Conservation (phyloP, 352 stramenopile genomes). For the Halophytophthora batemanensis region DNA sequence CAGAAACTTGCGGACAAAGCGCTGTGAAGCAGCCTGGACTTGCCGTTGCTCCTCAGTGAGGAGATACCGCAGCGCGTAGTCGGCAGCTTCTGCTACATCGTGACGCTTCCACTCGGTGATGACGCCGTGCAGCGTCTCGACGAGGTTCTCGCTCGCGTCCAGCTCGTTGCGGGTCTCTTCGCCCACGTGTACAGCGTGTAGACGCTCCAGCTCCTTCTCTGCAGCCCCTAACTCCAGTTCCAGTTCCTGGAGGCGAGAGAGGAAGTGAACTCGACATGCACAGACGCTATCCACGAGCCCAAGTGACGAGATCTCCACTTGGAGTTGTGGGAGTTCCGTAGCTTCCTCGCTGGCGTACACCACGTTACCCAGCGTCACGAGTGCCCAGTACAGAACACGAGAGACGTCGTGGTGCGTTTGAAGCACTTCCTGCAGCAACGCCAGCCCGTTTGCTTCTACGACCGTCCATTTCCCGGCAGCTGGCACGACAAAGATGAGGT, state of each 20-base stretch:
- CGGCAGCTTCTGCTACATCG: slow-evolving; percentile 48
- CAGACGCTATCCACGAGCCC: slow-evolving; percentile 44
- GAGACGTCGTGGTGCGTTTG: slow-evolving; percentile 30
- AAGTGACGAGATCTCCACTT: slow-evolving; percentile 22
- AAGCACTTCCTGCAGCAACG: slow-evolving; percentile 37
- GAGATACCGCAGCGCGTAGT: slow-evolving; percentile 65
- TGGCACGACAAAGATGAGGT: slow-evolving; percentile 3
- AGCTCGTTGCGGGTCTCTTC: slow-evolving; percentile 73
- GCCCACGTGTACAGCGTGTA: slow-evolving; percentile 49
- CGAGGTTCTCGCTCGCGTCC: slow-evolving; percentile 42
- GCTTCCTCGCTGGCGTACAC: slow-evolving; percentile 32
- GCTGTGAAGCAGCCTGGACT: slow-evolving; percentile 46
- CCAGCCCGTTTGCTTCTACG: slow-evolving; percentile 30
- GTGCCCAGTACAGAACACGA: slow-evolving; percentile 53
- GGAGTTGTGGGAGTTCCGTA: slow-evolving; percentile 10
- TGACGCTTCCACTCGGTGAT: slow-evolving; percentile 37
- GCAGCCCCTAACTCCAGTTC: slow-evolving; percentile 36
- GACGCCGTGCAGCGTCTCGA: slow-evolving; percentile 33
- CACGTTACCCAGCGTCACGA: slow-evolving; percentile 53
- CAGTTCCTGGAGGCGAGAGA: slow-evolving; percentile 42
- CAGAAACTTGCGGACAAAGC: slow-evolving; percentile 44
- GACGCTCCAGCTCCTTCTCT: slow-evolving; percentile 25
- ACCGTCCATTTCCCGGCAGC: slow-evolving; percentile 39
- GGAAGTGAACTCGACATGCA: slow-evolving; percentile 37
- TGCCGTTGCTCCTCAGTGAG: slow-evolving; percentile 45